Percentiles rank a stretch among this genome's conserved stretches.
phyloP scores from a whole-genome alignment of 1,284 basidiomycete genomes.

The Papiliotrema flavescens region DNA sequence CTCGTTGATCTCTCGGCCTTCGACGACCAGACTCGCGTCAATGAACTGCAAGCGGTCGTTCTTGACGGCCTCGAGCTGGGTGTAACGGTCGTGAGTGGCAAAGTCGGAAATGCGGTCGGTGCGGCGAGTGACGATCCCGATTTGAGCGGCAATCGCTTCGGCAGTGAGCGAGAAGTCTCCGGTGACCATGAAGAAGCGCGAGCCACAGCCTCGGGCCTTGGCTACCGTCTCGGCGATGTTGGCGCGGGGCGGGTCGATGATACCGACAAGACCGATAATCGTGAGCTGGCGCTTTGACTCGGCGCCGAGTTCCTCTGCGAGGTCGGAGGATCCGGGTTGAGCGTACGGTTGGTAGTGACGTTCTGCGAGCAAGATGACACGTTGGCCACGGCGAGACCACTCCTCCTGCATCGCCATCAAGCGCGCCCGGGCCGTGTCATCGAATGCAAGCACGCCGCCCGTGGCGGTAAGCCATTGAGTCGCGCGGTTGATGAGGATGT shows the following conservation, averaged over 20 bases:
- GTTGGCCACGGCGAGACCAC: slow-evolving; percentile 57
- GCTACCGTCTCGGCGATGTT: slow-evolving; percentile 56
- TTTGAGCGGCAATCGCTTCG: slow-evolving; percentile 56
- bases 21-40: slow-evolving; percentile 42
- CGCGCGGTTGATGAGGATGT: slow-evolving; percentile 54
- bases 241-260: slow-evolving; percentile 58
- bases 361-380: slow-evolving; percentile 43
- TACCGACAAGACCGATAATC: slow-evolving; percentile 58
- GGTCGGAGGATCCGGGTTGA: neutral
- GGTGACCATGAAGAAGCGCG: slow-evolving; percentile 62
- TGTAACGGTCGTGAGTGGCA: slow-evolving; percentile 15
- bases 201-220: slow-evolving; percentile 56
- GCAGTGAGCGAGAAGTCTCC: slow-evolving; percentile 52
- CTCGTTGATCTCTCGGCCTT: slow-evolving; percentile 53
- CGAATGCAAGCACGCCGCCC: slow-evolving; percentile 42
- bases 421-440: slow-evolving; percentile 17
- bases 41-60: neutral
- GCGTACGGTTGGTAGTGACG: neutral
- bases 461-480: slow-evolving; percentile 43
- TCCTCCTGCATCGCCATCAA: slow-evolving; percentile 49
- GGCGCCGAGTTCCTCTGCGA: neutral
- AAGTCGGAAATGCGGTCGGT: slow-evolving; percentile 8
- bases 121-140: slow-evolving; percentile 54
- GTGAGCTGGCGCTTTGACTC: slow-evolving; percentile 46
- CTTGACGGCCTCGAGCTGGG: neutral